phyloP scores from a whole-genome alignment of 2,329 filamentous ascomycete genomes.

The Fusarium acutatum region DNA sequence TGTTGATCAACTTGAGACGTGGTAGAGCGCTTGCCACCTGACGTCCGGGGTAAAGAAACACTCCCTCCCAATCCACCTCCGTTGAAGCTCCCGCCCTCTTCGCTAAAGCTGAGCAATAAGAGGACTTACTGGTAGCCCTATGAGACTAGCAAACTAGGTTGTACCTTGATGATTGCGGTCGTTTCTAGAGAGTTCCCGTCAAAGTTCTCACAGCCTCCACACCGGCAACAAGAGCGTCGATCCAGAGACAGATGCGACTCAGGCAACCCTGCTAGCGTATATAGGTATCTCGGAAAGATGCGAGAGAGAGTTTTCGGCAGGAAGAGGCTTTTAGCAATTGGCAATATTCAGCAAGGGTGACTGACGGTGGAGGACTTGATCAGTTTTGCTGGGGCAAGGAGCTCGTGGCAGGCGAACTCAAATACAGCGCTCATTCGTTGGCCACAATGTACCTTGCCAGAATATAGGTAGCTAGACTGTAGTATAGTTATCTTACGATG shows the following conservation, averaged over 20 bases:
- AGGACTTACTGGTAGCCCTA: neutral
- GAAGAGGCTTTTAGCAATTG: neutral
- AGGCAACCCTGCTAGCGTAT: conserved; percentile 6
- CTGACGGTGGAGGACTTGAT: neutral
- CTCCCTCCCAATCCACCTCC: neutral
- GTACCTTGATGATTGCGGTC: neutral
- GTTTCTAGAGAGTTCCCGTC: neutral
- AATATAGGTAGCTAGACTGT: neutral
- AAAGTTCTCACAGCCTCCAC: neutral
- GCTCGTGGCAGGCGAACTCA: neutral
- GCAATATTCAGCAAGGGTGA: neutral
- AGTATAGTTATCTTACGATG: neutral
- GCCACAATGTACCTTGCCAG: neutral
- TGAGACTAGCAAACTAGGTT: neutral
- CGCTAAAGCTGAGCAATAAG: neutral
- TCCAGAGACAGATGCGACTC: neutral
- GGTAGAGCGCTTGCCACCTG: conserved; percentile 6
- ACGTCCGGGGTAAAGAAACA: neutral
- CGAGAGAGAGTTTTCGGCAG: conserved; percentile 5
- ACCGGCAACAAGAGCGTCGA: neutral
- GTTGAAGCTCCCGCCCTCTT: neutral
- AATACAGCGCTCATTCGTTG: neutral
- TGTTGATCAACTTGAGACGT: conserved; percentile 20
- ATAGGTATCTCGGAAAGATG: neutral
- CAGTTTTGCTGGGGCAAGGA: neutral